Conservation (phyloP, 257 asterid species). For the Mitragyna speciosa region DNA sequence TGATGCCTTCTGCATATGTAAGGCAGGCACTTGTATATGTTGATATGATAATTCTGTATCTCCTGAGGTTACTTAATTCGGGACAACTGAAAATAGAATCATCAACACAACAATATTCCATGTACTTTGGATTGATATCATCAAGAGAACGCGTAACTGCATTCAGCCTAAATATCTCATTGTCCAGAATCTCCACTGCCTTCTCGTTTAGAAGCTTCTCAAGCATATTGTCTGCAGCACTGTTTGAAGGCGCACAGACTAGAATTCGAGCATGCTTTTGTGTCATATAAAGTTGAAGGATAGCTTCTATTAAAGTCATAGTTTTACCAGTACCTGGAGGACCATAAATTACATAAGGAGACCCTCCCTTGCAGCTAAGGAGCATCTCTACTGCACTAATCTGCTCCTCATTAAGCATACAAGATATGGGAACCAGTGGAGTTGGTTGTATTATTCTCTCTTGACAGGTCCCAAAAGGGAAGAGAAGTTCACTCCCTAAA, state of each 20-base stretch:
- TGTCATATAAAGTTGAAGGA: conserved; percentile 58
- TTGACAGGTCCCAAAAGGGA: conserved; percentile 46
- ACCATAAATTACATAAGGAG: conserved; percentile 85
- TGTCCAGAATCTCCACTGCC: conserved; percentile 28
- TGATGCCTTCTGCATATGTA: conserved; percentile 65
- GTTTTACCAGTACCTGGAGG: conserved; percentile 99
- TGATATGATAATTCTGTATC: conserved; percentile 60
- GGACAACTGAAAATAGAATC: conserved; percentile 61
- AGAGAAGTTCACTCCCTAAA: conserved; percentile 54
- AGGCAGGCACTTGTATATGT: conserved; percentile 73
- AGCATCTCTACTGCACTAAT: conserved; percentile 61
- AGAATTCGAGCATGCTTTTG: conserved; percentile 46
- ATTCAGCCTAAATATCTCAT: conserved; percentile 72
- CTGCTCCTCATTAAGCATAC: conserved; percentile 68
- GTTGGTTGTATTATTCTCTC: conserved; percentile 28
- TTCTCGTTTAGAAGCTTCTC: conserved; percentile 53
- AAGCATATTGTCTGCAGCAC: conserved; percentile 83
- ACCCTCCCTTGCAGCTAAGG: conserved; percentile 68
- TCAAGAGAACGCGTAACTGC: conserved; percentile 70
- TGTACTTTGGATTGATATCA: conserved; percentile 54
- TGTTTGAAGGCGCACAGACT: conserved; percentile 94
- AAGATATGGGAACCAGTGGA: conserved; percentile 51
- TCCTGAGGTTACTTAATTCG: conserved; percentile 39
- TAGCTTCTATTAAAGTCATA: conserved; percentile 73
- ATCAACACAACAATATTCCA: conserved; percentile 57